Percentiles rank a stretch among this genome's conserved stretches.
These are phyloP conservation scores for Leavenworthia alabamica DNA, from an alignment of 345 rosid species.

Conservation along the genomic window DNA sequence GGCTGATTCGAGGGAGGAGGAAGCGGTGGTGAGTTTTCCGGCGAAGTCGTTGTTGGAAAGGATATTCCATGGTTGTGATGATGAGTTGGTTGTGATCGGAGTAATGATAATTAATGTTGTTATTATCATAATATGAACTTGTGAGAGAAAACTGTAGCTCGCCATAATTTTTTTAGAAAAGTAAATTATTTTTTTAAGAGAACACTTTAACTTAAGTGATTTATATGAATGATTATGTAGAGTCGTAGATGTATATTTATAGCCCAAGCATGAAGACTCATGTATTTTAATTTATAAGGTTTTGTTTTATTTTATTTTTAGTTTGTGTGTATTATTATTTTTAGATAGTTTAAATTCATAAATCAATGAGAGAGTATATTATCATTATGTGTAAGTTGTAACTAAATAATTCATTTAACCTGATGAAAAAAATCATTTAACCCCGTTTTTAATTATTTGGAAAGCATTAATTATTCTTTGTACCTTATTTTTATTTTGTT, in stretches of 20 bases:
- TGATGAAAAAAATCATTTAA: background rate
- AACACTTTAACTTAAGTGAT: background rate
- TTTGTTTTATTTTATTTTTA: background rate
- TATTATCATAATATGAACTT: slow-evolving; percentile 1
- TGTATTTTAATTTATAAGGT: background rate
- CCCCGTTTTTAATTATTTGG: background rate
- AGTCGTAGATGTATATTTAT: slow-evolving; percentile 6
- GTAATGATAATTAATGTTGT: slow-evolving; percentile 9
- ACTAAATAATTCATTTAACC: background rate
- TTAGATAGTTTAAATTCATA: background rate
- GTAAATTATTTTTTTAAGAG: background rate
- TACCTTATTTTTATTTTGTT: background rate
- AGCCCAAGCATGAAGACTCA: slow-evolving; percentile 11
- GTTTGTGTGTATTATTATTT: background rate
- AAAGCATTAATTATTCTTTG: background rate
- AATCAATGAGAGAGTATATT: background rate
- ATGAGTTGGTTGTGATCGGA: slow-evolving; percentile 22
- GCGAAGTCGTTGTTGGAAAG: slow-evolving; percentile 17
- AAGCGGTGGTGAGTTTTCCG: slow-evolving; percentile 23
- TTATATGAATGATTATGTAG: background rate
- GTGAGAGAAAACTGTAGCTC: slow-evolving; percentile 8
- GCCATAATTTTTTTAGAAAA: background rate
- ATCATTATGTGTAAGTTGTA: background rate
- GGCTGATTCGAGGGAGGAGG: slow-evolving; percentile 33
- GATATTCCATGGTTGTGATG: slow-evolving; percentile 27